phyloP scores from a whole-genome alignment of 495 filamentous ascomycete genomes.

The Paragyromitra xinjiangensis region DNA sequence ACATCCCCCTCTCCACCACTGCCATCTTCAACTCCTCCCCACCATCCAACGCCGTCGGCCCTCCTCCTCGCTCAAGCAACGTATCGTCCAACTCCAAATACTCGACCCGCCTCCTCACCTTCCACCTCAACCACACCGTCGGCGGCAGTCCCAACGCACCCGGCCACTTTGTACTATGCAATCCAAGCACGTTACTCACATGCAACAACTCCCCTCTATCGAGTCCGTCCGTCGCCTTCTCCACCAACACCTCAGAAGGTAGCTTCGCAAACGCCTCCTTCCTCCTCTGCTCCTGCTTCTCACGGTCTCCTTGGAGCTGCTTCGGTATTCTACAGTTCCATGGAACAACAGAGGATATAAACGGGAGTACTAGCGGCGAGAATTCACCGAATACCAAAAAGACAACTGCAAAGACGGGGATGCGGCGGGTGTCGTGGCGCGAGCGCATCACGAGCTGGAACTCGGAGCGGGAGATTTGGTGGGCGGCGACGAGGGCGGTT shows the following conservation, averaged over 20 bases:
- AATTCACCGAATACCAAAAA: conserved; percentile 83
- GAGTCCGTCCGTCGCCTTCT: conserved; percentile 63
- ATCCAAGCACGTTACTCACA: conserved; percentile 45
- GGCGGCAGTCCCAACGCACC: conserved; percentile 55
- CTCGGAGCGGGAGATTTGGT: conserved; percentile 65
- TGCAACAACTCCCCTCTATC: conserved; percentile 64
- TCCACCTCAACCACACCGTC: conserved; percentile 56
- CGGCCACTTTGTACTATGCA: conserved; percentile 56
- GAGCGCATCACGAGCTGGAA: conserved; percentile 73
- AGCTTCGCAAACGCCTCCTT: conserved; percentile 60
- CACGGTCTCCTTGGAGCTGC: conserved; percentile 70
- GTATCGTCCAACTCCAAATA: conserved; percentile 85
- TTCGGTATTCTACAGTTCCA: conserved; percentile 80
- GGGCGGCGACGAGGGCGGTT: conserved; percentile 51
- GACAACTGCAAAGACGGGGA: conserved; percentile 77
- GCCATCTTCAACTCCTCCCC: conserved; percentile 56
- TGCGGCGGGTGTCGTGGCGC: conserved; percentile 72
- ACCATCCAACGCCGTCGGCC: conserved; percentile 36
- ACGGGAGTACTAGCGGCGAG: conserved; percentile 75
- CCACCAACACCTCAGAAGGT: conserved; percentile 12
- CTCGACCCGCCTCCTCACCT: conserved; percentile 43
- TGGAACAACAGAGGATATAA: conserved; percentile 76
- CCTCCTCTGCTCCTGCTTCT: conserved; percentile 63
- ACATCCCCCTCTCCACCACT: conserved; percentile 53
- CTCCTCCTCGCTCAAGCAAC: conserved; percentile 75